Conservation (phyloP, 345 rosid species). For the Boechera stricta region DNA sequence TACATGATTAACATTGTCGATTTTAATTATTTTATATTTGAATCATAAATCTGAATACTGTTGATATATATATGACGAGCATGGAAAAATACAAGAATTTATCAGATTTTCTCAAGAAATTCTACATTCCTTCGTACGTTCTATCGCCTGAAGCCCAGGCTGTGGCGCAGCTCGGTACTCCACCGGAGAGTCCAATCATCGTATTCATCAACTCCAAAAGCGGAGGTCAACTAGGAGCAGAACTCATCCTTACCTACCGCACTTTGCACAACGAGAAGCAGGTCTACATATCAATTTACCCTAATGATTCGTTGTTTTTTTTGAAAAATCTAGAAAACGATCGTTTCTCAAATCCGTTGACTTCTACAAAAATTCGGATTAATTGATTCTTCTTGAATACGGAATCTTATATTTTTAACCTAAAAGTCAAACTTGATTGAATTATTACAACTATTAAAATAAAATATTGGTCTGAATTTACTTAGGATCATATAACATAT, state of each 20-base stretch:
- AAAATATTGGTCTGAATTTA: neutral
- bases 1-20: neutral
- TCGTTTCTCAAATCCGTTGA: too few relatives aligned
- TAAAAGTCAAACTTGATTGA: neutral
- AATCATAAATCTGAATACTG: neutral
- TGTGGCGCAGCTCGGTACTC: slow-evolving; percentile 30
- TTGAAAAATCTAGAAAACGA: neutral
- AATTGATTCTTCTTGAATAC: neutral
- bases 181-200: slow-evolving; percentile 68
- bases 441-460: neutral
- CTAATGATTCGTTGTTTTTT: neutral
- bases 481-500: neutral
- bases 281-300: slow-evolving; percentile 42
- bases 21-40: neutral
- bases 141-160: slow-evolving; percentile 52
- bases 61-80: neutral
- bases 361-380: neutral
- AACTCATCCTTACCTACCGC: slow-evolving; percentile 71
- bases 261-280: slow-evolving; percentile 62
- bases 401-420: neutral
- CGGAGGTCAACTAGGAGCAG: slow-evolving; percentile 88
- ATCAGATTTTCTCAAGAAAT: slow-evolving; percentile 48
- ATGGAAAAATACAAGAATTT: slow-evolving; percentile 47
- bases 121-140: slow-evolving; percentile 63
- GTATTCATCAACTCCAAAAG: slow-evolving; percentile 89